Conservation (phyloP, 306 rosid genomes). For the Prunus persica region Prunus_persica_NCBIv2 NC_034014.1:7759501-7760000, state of each 20-base stretch:
- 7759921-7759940: neutral
- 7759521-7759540: too few relatives aligned
- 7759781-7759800: neutral
- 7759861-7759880: neutral
- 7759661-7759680: neutral
- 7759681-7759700: too few relatives aligned
- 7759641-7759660: neutral
- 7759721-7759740: neutral
- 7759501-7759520: too few relatives aligned
- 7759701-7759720: neutral
- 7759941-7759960: too few relatives aligned
- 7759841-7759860: neutral
- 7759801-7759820: neutral
- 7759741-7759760: neutral
- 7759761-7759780: neutral
- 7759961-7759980: too few relatives aligned
- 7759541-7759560: fast-evolving
- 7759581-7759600: neutral
- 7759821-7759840: neutral
- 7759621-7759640: neutral
- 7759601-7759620: neutral
- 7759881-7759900: neutral
- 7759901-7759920: neutral
- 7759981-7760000: too few relatives aligned
- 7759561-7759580: neutral